Evolutionary conservation across 148 eudicot species (phyloP).

Genomic region (Rhododendron ferrugineum): DNA sequence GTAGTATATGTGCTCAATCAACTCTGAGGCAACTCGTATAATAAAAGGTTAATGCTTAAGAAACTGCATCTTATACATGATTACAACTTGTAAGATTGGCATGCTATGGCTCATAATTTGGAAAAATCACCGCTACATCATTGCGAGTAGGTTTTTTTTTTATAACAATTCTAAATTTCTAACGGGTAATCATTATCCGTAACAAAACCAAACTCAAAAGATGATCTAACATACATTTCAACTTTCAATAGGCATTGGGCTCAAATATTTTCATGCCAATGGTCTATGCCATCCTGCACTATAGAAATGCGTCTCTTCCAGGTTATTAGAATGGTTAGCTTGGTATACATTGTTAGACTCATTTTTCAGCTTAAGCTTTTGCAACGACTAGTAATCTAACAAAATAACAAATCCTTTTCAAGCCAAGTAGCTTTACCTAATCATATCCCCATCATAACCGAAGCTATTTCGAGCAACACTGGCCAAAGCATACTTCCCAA

Average conservation of each 20-base stretch:
- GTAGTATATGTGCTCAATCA: neutral
- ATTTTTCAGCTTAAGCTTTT: neutral
- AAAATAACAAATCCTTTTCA: neutral
- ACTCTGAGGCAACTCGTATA: neutral
- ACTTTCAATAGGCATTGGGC: neutral
- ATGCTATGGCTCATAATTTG: neutral
- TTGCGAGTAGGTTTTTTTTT: neutral
- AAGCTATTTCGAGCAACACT: constrained; percentile 62
- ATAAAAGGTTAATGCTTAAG: neutral
- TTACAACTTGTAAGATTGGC: neutral
- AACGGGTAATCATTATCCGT: neutral
- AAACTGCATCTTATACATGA: neutral
- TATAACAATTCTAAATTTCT: neutral
- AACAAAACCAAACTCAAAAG: neutral
- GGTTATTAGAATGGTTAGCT: neutral
- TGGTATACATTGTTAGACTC: neutral
- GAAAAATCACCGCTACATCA: neutral
- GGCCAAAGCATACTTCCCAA: constrained; percentile 39
- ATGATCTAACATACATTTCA: neutral
- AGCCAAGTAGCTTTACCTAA: constrained; percentile 32
- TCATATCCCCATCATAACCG: constrained; percentile 32
- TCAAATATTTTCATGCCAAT: neutral
- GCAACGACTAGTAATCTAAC: neutral
- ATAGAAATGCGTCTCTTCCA: neutral
- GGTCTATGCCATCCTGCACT: neutral